Base-by-base conservation (phyloP, 306 rosid genomes). In the Glycine tomentella region DNA sequence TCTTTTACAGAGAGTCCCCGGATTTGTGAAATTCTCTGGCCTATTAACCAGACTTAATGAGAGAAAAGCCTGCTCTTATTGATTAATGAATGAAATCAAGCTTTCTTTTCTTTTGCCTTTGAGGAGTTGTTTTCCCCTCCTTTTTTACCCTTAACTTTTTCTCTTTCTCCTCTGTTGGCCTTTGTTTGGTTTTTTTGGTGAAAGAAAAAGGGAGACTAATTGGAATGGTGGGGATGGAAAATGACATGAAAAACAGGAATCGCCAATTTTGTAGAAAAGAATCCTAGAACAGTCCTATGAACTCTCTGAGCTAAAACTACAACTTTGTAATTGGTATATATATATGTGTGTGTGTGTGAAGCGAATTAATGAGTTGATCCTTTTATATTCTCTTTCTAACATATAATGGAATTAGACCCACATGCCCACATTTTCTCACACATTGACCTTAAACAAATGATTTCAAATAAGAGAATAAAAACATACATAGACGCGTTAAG, bases 191-290 rank as follows among this genome's bases (percentile, higher is more conserved):
- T 92, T 82, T 89, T 86, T 80, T 50, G 78, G 84, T 70, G 87
- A 46, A 81, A 88, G 80, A 86, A 82, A 83, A 81, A 88, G 85
- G 56, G 83, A 51, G 82, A 67, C 72, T 81, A 86, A 87, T 87
- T 89, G 97, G 31, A 25, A 25, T 25, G 97, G 90, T 90, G 94
- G 97, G 88, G 80, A 74, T 17, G 42, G 91, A 90, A 82, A 88
- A 86, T 79, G 97, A 93, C 97, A 72, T 83, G 80, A 85, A 77
- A 83, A 70, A 88, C 78, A 75, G 73, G 88, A 58, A 80, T 82
- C 62, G 34, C 76, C 74, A 76, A 82, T 69, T 44, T 65, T 57
- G 8, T 58, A 61, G 40, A 79, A 69, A 83, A 91, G 92, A 91
- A 93, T 90, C 94, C 87, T 84, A 90, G 89, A 91, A 86, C 84